phyloP scores from a whole-genome alignment of 352 stramenopile genomes.

The Globisporangium apiculatum region DNA sequence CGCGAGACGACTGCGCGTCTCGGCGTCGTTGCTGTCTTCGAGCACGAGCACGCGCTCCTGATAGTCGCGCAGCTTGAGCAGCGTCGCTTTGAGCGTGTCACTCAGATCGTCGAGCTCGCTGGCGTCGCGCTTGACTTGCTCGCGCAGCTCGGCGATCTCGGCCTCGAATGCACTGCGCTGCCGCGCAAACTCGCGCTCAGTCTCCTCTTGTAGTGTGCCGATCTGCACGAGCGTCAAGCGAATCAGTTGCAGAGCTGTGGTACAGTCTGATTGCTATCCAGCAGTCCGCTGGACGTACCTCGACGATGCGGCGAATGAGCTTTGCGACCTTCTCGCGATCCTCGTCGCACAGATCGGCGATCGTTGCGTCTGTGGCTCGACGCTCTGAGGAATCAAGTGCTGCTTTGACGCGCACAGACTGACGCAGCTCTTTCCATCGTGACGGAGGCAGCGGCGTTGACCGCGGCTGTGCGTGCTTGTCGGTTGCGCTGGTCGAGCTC shows the following conservation, averaged over 20 bases:
- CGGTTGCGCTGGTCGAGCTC: background rate
- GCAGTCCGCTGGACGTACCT: conserved; percentile 23
- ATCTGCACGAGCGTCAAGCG: conserved; percentile 13
- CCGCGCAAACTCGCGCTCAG: conserved; percentile 35
- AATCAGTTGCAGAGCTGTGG: background rate
- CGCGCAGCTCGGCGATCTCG: conserved; percentile 45
- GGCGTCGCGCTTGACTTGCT: conserved; percentile 32
- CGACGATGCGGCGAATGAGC: conserved; percentile 63
- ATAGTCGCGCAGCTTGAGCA: conserved; percentile 38
- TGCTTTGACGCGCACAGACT: conserved; percentile 50
- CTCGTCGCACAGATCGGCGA: conserved; percentile 64
- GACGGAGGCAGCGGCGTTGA: conserved; percentile 20
- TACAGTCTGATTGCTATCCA: background rate
- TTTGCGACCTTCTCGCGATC: conserved; percentile 80
- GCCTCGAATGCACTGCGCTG: conserved; percentile 29
- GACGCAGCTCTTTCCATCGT: conserved; percentile 61
- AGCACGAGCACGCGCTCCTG: conserved; percentile 51
- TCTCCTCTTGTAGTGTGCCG: conserved; percentile 47
- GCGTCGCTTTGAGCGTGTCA: conserved; percentile 33
- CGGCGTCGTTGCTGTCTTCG: conserved; percentile 49
- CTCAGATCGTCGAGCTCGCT: conserved; percentile 45
- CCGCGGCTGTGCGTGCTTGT: background rate
- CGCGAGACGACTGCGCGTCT: conserved; percentile 42
- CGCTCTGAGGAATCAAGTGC: conserved; percentile 30
- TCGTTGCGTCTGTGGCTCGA: conserved; percentile 21